These are phyloP conservation scores for Dryas drummondii DNA, from an alignment of 306 rosid species.

Conservation along the genomic window DNA sequence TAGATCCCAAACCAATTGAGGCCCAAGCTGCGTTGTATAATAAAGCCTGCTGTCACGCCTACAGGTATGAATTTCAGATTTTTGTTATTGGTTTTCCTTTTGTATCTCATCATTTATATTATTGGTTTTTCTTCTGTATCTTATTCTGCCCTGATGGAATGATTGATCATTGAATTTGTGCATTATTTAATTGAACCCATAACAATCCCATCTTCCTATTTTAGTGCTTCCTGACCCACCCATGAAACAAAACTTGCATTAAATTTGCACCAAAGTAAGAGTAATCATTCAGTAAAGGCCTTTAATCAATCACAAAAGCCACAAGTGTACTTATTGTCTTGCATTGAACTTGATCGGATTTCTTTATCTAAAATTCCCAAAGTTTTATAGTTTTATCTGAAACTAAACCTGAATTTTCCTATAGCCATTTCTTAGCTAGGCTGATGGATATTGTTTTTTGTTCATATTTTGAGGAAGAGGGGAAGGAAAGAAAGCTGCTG, in stretches of 20 bases:
- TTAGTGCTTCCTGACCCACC: too few relatives aligned
- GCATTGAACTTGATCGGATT: not conserved
- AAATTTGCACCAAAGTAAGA: not conserved
- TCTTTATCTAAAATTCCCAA: not conserved
- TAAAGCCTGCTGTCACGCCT: slow-evolving; percentile 98
- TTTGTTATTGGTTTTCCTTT: not conserved
- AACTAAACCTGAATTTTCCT: not conserved
- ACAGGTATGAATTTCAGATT: slow-evolving; percentile 43
- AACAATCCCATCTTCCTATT: too few relatives aligned
- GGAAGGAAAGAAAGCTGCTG: slow-evolving; percentile 94
- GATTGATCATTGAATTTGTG: too few relatives aligned
- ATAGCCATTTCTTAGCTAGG: slow-evolving; percentile 2
- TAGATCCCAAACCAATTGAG: slow-evolving; percentile 82
- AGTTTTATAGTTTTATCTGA: not conserved
- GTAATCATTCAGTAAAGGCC: not conserved
- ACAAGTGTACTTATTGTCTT: not conserved
- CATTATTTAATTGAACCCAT: too few relatives aligned
- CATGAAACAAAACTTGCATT: not conserved
- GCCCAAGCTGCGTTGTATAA: slow-evolving; percentile 94
- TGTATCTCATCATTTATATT: not conserved
- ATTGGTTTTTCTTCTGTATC: too few relatives aligned
- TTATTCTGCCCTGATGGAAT: too few relatives aligned
- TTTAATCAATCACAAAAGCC: not conserved
- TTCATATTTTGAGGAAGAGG: slow-evolving; percentile 66
- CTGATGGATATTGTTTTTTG: slow-evolving; percentile 35